Evolutionary conservation across 2,329 filamentous ascomycete species (phyloP).

Genomic region (Claviceps paspali): DNA sequence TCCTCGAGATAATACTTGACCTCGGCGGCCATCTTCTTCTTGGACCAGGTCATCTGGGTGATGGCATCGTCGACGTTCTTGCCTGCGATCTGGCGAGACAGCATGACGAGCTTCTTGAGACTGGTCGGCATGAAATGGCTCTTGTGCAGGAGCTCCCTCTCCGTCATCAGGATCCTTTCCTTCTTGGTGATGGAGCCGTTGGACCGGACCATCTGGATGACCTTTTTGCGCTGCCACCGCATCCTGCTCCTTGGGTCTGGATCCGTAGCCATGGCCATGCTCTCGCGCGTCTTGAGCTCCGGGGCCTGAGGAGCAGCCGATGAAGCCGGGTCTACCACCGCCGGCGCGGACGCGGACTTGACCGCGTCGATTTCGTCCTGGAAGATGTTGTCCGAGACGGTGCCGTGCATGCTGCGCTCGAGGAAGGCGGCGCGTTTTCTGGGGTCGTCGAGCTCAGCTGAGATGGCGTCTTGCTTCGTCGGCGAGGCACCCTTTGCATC

Average conservation of each 20-base stretch:
- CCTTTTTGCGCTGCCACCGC: slow-evolving; percentile 71
- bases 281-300: slow-evolving; percentile 27
- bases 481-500: too few relatives aligned
- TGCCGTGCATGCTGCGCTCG: slow-evolving; percentile 23
- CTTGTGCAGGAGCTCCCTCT: slow-evolving; percentile 39
- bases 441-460: slow-evolving; percentile 26
- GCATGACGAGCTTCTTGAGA: slow-evolving; percentile 76
- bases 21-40: slow-evolving; percentile 80
- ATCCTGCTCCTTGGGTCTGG: slow-evolving; percentile 58
- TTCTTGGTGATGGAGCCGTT: slow-evolving; percentile 38
- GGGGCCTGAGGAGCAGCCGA: slow-evolving; percentile 9
- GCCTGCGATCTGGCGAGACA: slow-evolving; percentile 78
- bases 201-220: slow-evolving; percentile 58
- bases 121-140: slow-evolving; percentile 68
- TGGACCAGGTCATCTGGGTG: slow-evolving; percentile 85
- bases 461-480: slow-evolving; percentile 8
- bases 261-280: slow-evolving; percentile 51
- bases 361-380: slow-evolving; percentile 38
- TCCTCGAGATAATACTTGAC: slow-evolving; percentile 65
- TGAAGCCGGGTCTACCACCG: too few relatives aligned
- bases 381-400: slow-evolving; percentile 43
- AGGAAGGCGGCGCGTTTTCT: slow-evolving; percentile 27
- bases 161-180: slow-evolving; percentile 51
- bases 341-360: too few relatives aligned
- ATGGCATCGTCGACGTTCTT: slow-evolving; percentile 93